These are phyloP conservation scores for Conoideocrella luteorostrata DNA, from an alignment of 2,329 filamentous ascomycete genomes.

Conservation along the genomic window DNA sequence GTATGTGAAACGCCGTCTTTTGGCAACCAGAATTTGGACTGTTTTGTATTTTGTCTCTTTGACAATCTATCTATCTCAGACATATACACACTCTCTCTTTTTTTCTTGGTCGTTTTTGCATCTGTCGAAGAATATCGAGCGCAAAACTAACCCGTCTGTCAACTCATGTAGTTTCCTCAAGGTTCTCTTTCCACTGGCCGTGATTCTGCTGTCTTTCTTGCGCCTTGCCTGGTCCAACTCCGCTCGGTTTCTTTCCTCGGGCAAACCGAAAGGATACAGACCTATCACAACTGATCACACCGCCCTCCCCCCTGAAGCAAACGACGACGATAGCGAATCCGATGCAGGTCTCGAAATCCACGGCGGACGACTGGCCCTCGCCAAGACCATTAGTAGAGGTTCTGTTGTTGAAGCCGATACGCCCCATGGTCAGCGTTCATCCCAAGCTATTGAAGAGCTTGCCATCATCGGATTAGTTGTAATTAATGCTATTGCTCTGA, in stretches of 20 bases:
- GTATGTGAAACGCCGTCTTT: constrained; percentile 41
- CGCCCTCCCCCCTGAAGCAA: constrained; percentile 40
- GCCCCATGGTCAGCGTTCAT: constrained; percentile 64
- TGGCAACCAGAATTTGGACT: too few species aligned
- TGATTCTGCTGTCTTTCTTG: constrained; percentile 64
- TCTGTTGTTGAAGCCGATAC: constrained; percentile 67
- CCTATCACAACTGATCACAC: constrained; percentile 45
- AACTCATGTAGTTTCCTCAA: constrained; percentile 38
- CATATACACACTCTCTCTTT: too few species aligned
- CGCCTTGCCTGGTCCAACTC: constrained; percentile 55
- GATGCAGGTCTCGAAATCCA: constrained; percentile 49
- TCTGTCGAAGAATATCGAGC: too few species aligned
- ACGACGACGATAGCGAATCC: constrained; percentile 53
- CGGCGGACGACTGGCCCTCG: constrained; percentile 50
- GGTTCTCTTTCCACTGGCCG: constrained; percentile 68
- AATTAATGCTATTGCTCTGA: constrained; percentile 59
- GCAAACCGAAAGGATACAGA: constrained; percentile 49
- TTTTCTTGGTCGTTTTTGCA: too few species aligned
- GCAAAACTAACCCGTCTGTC: neutral
- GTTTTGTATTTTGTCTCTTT: too few species aligned
- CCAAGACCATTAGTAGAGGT: constrained; percentile 54
- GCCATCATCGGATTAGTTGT: constrained; percentile 66
- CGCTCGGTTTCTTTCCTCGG: constrained; percentile 45
- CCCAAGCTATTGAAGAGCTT: constrained; percentile 68
- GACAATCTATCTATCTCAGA: too few species aligned